These are phyloP conservation scores for Cladobotryum protrusum DNA, from an alignment of 2,329 filamentous ascomycete species.

Conservation along the genomic window DNA sequence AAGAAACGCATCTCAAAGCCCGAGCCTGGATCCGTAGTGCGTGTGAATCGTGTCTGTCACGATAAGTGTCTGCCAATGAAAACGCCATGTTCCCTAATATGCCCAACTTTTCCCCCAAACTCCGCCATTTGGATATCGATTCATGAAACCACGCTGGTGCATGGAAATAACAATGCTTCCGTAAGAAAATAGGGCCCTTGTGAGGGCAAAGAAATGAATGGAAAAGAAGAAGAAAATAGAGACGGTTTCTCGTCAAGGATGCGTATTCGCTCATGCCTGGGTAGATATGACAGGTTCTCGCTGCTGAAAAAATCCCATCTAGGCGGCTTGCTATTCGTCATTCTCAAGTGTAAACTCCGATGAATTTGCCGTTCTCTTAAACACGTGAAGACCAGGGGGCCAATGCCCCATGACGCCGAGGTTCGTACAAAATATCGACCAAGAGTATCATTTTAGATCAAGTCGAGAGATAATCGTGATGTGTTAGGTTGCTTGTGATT, in stretches of 20 bases:
- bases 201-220: neutral
- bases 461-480: neutral
- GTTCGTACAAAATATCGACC: no score
- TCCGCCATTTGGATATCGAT: slow-evolving; percentile 2
- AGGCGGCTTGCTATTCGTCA: no score
- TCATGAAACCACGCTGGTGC: neutral
- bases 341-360: no score
- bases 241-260: neutral
- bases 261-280: neutral
- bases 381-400: no score
- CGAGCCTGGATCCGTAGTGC: no score
- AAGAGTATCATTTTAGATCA: neutral
- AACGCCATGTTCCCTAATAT: slow-evolving; percentile 7
- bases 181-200: neutral
- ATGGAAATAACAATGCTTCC: no score
- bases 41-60: no score
- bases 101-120: neutral
- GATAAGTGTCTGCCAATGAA: neutral
- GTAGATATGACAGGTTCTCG: neutral
- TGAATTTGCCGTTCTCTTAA: no score
- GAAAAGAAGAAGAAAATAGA: neutral
- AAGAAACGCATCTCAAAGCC: no score
- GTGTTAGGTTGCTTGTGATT: neutral
- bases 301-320: neutral
- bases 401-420: no score